Evolutionary conservation across 2,329 filamentous ascomycete genomes (phyloP).

Genomic region (Trichophyton schoenleinii): DNA sequence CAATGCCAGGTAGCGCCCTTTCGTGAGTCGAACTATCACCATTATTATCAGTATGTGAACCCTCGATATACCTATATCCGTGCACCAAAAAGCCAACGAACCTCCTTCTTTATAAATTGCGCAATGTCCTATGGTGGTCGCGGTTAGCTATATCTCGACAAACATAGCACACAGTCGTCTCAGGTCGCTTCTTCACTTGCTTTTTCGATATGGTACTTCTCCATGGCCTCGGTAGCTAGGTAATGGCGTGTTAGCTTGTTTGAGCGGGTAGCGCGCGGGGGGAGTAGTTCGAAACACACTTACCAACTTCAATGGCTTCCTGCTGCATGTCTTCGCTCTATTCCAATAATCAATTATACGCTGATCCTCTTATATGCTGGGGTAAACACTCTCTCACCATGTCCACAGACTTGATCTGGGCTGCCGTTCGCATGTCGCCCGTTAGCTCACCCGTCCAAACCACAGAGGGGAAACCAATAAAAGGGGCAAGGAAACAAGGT

Average conservation of each 20-base stretch:
- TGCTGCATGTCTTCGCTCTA: conserved; percentile 96
- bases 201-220: conserved; percentile 61
- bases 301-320: conserved; percentile 92
- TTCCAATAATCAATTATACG: conserved; percentile 3
- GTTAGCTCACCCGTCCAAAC: not conserved
- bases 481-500: conserved; percentile 3
- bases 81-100: conserved; percentile 30
- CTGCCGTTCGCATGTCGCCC: conserved; percentile 36
- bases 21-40: conserved; percentile 72
- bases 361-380: conserved; percentile 8
- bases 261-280: not conserved
- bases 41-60: conserved; percentile 8
- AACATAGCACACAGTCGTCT: not conserved
- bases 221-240: conserved; percentile 58
- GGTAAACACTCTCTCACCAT: conserved; percentile 54
- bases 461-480: conserved; percentile 4
- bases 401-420: conserved; percentile 93
- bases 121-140: conserved; percentile 63
- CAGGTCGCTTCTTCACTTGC: conserved; percentile 27
- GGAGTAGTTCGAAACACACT: conserved; percentile 22
- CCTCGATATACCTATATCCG: not conserved
- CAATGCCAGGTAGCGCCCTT: conserved; percentile 99
- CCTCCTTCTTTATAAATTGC: conserved; percentile 88
- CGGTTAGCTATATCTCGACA: not conserved
- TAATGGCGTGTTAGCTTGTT: conserved; percentile 18